Conservation (phyloP, 2,329 filamentous ascomycete species). For the Apiospora phragmitis region DNA sequence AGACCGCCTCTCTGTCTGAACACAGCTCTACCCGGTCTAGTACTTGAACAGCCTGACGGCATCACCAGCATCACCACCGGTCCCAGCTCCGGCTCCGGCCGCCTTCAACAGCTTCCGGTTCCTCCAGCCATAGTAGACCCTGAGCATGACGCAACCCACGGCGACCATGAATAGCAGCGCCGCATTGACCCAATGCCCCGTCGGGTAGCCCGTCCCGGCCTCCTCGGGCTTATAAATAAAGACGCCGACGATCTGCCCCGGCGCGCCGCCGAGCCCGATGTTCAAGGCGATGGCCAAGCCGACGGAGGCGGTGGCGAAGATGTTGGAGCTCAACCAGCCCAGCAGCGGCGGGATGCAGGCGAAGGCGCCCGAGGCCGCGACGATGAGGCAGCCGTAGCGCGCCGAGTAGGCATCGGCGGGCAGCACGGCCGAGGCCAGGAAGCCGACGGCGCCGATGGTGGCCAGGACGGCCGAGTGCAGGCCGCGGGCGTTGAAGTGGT, state of each 20-base stretch:
- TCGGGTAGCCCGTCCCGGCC: conserved; percentile 60
- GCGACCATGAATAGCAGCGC: conserved; percentile 60
- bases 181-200: conserved; percentile 68
- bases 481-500: conserved; percentile 56
- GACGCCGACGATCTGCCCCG: conserved; percentile 69
- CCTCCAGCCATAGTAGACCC: conserved; percentile 54
- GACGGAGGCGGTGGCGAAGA: conserved; percentile 62
- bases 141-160: conserved; percentile 49
- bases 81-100: conserved; percentile 32
- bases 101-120: conserved; percentile 37
- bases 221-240: conserved; percentile 71
- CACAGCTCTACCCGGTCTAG: neutral
- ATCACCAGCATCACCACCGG: neutral
- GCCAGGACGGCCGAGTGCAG: conserved; percentile 43
- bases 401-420: conserved; percentile 57
- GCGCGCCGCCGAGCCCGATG: conserved; percentile 61
- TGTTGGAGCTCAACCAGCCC: conserved; percentile 67
- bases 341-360: conserved; percentile 67
- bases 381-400: conserved; percentile 67
- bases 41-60: conserved; percentile 40
- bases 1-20: neutral
- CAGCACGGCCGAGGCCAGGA: conserved; percentile 63
- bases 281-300: conserved; percentile 71
- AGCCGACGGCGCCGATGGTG: conserved; percentile 43
- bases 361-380: conserved; percentile 66